Evolutionary conservation across 768 basidiomycete species (phyloP).

Genomic region (Fomitopsis serialis): DNA sequence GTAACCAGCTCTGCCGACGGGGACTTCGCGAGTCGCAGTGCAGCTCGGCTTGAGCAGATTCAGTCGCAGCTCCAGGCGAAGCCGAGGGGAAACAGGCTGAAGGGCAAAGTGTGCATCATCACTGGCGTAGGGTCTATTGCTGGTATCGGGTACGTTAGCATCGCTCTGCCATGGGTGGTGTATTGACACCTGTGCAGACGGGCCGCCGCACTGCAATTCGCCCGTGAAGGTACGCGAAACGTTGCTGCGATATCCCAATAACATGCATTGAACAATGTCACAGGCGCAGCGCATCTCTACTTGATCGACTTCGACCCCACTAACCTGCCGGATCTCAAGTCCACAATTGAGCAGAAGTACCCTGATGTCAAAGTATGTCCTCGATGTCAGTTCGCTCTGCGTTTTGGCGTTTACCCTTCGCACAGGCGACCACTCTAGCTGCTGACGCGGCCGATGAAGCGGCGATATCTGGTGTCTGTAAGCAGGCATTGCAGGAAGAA

Average conservation of each 20-base stretch:
- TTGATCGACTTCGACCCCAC: conserved; percentile 64
- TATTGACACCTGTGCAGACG: conserved; percentile 39
- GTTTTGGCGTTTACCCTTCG: background rate
- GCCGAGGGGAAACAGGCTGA: conserved; percentile 51
- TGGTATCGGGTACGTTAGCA: conserved; percentile 73
- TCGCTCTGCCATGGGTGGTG: background rate
- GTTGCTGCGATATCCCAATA: background rate
- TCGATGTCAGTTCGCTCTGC: background rate
- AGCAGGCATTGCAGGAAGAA: conserved; percentile 71
- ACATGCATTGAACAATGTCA: background rate
- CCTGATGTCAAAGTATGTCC: conserved; percentile 71
- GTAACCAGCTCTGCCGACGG: conserved; percentile 19
- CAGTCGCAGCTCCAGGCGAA: conserved; percentile 57
- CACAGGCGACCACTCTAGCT: conserved; percentile 73
- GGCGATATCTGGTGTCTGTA: conserved; percentile 62
- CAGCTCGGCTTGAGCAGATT: conserved; percentile 62
- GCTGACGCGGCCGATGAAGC: conserved; percentile 82
- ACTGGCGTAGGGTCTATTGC: conserved; percentile 84
- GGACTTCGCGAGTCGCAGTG: conserved; percentile 54
- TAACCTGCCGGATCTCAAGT: conserved; percentile 66
- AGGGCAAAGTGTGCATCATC: conserved; percentile 78
- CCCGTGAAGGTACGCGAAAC: conserved; percentile 63
- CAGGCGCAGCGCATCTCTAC: conserved; percentile 76
- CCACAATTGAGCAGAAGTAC: conserved; percentile 61
- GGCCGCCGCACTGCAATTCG: conserved; percentile 66